Base-by-base conservation (phyloP, 352 stramenopile genomes). In the Phytophthora crassamura region DNA sequence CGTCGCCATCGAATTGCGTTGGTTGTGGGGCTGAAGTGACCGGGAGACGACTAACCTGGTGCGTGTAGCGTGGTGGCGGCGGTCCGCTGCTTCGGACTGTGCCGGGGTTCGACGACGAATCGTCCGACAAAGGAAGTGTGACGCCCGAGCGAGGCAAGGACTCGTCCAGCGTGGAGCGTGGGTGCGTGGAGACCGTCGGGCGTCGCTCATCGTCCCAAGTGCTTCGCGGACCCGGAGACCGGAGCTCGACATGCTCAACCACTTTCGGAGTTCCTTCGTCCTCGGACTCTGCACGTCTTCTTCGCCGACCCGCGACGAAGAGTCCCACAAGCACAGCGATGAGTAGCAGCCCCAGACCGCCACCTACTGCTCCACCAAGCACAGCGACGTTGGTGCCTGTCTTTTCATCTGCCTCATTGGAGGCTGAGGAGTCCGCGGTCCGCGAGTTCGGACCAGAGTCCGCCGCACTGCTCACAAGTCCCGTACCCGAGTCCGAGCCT, bases 341-440 rank as follows among this genome's bases (percentile, higher is more conserved):
- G 6, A 72, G 45, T n/a, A 72, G 39, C 6, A 72, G 45, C 45
- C 42, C 28, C 5, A 72, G 25, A 22, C 41, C 51, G 7, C 64
- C 64, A 14, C 64, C 64, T 5, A 68, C 35, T 42, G 45, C 34
- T 48, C 58, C 58, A 30, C 64, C 58, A 6, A 72, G 39, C 14
- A 72, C 25, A 43, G 51, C 51, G 3, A 46, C 22, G 18, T 56
- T 68, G n/a, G 22, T 59, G 10, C 51, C 51, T 11, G 25, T 51
- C 22, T 45, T 12, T 7, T 49, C 39, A 12, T 10, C 11, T 36
- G 3, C 1, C 9, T 8, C 40, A 25, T 18, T 52, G 3, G 41
- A 58, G 30, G 33, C 42, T 32, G 53, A 50, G 9, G 50, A 16
- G 38, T 52, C 56, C 1, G 41, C 16, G 2, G 7, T 16, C 7